These are phyloP conservation scores for Berberis vulgaris DNA, from an alignment of 164 flowering plant genomes.

Conservation along the genomic window DNA sequence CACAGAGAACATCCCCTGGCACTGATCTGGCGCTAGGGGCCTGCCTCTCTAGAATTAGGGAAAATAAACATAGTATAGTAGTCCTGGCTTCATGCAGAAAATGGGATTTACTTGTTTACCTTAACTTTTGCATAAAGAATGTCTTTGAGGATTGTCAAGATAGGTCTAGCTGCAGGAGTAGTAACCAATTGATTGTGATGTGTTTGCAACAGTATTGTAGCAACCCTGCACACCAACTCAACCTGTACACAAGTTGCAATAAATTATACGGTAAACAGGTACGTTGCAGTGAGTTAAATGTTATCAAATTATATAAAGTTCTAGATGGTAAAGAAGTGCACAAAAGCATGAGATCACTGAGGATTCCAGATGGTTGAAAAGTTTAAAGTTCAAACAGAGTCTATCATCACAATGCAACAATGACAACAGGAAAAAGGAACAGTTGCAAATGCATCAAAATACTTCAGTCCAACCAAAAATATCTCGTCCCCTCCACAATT, in stretches of 20 bases:
- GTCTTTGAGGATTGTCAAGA: constrained; percentile 57
- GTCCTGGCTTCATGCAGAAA: neutral
- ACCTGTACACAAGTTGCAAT: constrained; percentile 38
- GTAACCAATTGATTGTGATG: constrained; percentile 74
- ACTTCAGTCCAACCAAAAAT: too few species aligned
- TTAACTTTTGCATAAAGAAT: constrained; percentile 61
- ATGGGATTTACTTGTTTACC: constrained; percentile 29
- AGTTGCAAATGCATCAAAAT: too few species aligned
- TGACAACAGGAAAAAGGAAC: neutral
- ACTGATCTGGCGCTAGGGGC: too few species aligned
- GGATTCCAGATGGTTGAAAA: too few species aligned
- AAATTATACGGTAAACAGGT: too few species aligned
- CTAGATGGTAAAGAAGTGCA: too few species aligned
- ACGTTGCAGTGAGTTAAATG: too few species aligned
- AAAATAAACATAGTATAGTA: neutral
- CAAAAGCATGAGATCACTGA: too few species aligned
- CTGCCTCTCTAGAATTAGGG: neutral
- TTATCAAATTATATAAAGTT: too few species aligned
- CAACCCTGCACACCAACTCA: constrained; percentile 79
- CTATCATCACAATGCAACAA: neutral
- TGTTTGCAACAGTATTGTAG: constrained; percentile 61
- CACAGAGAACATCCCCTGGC: too few species aligned
- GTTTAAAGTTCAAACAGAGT: neutral
- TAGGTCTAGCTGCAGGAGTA: constrained; percentile 73
- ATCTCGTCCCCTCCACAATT: too few species aligned